These are phyloP conservation scores for Amanita rimosa DNA, from an alignment of 768 basidiomycete species.

Conservation along the genomic window DNA sequence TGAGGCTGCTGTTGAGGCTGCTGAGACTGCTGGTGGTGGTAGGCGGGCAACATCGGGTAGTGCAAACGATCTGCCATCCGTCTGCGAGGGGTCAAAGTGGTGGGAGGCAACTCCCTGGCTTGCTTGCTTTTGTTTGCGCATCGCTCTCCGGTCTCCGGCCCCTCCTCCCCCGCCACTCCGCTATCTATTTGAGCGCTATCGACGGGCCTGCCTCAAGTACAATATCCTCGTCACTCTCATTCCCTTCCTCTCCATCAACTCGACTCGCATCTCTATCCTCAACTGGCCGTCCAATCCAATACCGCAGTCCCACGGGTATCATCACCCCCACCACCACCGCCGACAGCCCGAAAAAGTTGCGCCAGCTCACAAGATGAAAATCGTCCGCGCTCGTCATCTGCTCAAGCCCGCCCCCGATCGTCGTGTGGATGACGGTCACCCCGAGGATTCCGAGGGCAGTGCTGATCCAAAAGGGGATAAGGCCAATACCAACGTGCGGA, in stretches of 20 bases:
- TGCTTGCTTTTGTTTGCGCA: conserved; percentile 32
- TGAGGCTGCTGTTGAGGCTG: conserved; percentile 24
- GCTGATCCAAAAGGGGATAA: conserved; percentile 81
- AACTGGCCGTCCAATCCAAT: conserved; percentile 45
- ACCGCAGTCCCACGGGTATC: conserved; percentile 84
- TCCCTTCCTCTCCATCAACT: conserved; percentile 12
- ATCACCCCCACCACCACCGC: conserved; percentile 87
- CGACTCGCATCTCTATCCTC: conserved; percentile 26
- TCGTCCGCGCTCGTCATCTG: conserved; percentile 92
- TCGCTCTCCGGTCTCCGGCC: conserved; percentile 7
- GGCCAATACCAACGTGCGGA: conserved; percentile 83
- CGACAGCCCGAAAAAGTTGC: conserved; percentile 76
- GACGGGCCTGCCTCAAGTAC: not conserved
- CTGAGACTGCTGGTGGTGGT: conserved; percentile 22
- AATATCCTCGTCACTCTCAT: not conserved
- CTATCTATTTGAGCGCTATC: not conserved
- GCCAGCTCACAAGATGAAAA: conserved; percentile 88
- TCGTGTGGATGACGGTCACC: conserved; percentile 88
- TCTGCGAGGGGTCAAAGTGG: conserved; percentile 27
- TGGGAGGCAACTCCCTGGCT: conserved; percentile 43
- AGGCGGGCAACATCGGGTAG: conserved; percentile 44
- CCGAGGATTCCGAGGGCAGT: conserved; percentile 89
- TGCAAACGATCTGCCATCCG: conserved; percentile 52
- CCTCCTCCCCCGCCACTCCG: conserved; percentile 1
- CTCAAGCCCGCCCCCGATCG: conserved; percentile 87